Base-by-base conservation (phyloP, 768 basidiomycete species). In the Auricularia sp. region DNA sequence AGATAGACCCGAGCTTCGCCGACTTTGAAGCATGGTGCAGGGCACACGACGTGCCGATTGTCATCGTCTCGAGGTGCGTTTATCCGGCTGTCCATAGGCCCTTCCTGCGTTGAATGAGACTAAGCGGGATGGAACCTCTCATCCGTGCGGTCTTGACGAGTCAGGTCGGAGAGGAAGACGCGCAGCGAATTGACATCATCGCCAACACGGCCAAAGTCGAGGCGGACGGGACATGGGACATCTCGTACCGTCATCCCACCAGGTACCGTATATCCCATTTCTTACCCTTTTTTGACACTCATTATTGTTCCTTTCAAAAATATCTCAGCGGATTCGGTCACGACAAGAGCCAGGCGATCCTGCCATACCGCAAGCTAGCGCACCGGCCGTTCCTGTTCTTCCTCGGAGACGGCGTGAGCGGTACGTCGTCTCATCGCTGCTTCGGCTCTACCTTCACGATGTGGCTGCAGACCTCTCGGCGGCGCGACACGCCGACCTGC, bases 331-430 rank as follows among this genome's bases (percentile, higher is more conserved):
- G 83, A 1, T 98, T 83, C 70, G 97, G 97, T 0, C 97, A 99
- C 73, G 97, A 99, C 76, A 99, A 99, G 77, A 93, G 90, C 6
- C 88, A 87, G 69, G 93, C 96, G 2, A 98, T 98, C 69, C 77
- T 95, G 39, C 95, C 92, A 0, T 99, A 98, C 76, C 80, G 86
- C n/a, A 76, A 79, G 51, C 80, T 95, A 53, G 69, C 78, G 5
- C 72, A 84, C 59, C 84, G 87, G 3, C 96, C 97, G 2, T 86
- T 83, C 1, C 78, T 96, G 10, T 96, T 99, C 77, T 99, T 97
- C 84, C 95, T 97, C 67, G 97, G 97, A 0, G 97, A 99, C 73
- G 97, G 97, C 39, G 97, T 97, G 61, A 94, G 92, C 64, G 93
- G 93, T 91, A 65, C 51, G 83, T 76, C 35, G 33, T 11, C 64